Percentiles rank a stretch among this genome's conserved stretches.
Conservation (phyloP, 768 basidiomycete genomes). For the Rhizopogon roseolus region DNA sequence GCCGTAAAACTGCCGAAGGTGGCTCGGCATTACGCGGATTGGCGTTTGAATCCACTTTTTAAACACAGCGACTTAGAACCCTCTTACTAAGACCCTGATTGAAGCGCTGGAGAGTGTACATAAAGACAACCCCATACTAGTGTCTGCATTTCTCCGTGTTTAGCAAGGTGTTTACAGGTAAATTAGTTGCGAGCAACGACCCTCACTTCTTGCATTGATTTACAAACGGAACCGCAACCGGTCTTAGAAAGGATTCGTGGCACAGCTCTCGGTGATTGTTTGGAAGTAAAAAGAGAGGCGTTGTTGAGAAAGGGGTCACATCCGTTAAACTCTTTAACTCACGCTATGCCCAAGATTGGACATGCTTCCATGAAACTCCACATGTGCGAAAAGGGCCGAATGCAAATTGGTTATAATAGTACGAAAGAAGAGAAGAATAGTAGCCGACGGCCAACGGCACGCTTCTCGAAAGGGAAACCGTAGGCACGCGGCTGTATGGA, state of each 20-base stretch:
- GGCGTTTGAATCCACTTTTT: slow-evolving; percentile 12
- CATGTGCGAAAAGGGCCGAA: slow-evolving; percentile 14
- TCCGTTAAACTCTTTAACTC: slow-evolving; percentile 41
- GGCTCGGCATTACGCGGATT: slow-evolving; percentile 23
- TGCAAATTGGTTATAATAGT: background rate
- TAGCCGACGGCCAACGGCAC: slow-evolving; percentile 44
- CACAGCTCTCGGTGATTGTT: background rate
- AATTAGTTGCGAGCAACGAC: background rate
- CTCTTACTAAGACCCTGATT: background rate
- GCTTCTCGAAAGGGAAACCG: slow-evolving; percentile 34
- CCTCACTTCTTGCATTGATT: slow-evolving; percentile 21
- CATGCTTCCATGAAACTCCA: slow-evolving; percentile 34
- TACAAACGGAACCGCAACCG: slow-evolving; percentile 10
- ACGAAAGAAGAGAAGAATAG: slow-evolving; percentile 16
- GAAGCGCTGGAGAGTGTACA: background rate
- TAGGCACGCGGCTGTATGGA: slow-evolving; percentile 58
- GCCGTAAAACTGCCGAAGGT: slow-evolving; percentile 25
- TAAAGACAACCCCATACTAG: background rate
- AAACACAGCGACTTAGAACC: slow-evolving; percentile 12
- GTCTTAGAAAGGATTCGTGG: slow-evolving; percentile 10
- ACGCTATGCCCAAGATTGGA: slow-evolving; percentile 25
- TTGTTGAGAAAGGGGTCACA: slow-evolving; percentile 21
- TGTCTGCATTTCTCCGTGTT: too few relatives aligned
- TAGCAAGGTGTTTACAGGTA: background rate
- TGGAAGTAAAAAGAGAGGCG: slow-evolving; percentile 5